Evolutionary conservation across 106 monocot species (phyloP), one percentile per base, ranked within the genome.

Genomic region (Vanilla planifolia): DNA sequence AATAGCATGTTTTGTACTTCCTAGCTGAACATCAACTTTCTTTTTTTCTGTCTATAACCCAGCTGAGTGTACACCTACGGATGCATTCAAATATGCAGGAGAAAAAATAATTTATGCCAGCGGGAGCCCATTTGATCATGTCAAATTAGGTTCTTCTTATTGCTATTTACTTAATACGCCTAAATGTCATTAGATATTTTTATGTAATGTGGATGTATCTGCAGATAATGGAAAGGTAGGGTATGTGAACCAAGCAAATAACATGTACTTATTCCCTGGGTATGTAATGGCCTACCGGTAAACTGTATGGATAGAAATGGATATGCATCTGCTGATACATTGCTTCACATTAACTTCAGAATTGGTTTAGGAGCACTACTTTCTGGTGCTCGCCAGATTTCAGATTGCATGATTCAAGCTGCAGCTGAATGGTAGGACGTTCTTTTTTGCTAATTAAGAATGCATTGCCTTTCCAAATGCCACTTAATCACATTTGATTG

Each of bases 191-290:
- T 26, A 35, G 2, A 27, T 35, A 43, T 14, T 43, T 45, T 67
- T 40, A 74, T 48, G 13, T 59, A 43, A 21, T 30, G 30, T 58
- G n/a, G 33, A 29, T 39, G 25, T 75, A 4, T 69, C 8, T 68
- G 57, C 80, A 98, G 98, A 77, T 52, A 73, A 92, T 66, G 85
- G 88, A 34, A 79, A 77, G 73, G 51, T 82, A 25, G 98, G 98
- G 41, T 77, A 78, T 71, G 92, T 82, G 19, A 98, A 98, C 64
- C 98, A 98, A 72, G 98, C 98, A 45, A 98, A 98, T 68, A 98
- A 98, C 67, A 98, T 98, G 98, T 98, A 98, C 65, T 66, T 98
- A 51, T 98, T 98, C 76, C 98, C 98, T 45, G 98, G 98, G 98
- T 98, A 76, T 61, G 84, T 52, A 65, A 48, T 33, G 16, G 13